Conservation (phyloP, 129 eudicot genomes). For the Flaveria trinervia region DNA sequence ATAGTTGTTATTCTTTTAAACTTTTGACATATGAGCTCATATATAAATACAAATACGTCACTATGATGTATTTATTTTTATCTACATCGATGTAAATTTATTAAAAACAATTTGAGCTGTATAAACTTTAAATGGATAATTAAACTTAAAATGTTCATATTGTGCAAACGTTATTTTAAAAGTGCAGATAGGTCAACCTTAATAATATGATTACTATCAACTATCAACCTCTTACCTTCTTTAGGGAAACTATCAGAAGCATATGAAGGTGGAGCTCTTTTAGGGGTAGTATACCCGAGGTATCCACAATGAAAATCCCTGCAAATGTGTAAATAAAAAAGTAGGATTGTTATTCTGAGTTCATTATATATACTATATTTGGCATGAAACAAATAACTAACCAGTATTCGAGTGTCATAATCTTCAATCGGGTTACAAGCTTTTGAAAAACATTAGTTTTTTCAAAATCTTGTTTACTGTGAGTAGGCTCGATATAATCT, state of each 20-base stretch:
- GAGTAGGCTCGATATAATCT: constrained; percentile 59
- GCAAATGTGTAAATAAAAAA: constrained; percentile 6
- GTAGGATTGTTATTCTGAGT: background rate
- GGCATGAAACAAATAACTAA: constrained; percentile 27
- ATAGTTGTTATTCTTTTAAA: too few relatives aligned
- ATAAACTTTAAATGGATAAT: background rate
- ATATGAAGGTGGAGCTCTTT: constrained; percentile 33
- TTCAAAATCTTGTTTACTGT: constrained; percentile 73
- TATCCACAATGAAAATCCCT: constrained; percentile 85
- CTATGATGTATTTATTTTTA: too few relatives aligned
- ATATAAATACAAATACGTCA: too few relatives aligned
- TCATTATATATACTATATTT: background rate
- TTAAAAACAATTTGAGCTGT: background rate
- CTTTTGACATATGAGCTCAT: too few relatives aligned
- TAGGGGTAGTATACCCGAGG: constrained; percentile 55
- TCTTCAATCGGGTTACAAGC: constrained; percentile 57
- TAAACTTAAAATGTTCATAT: background rate
- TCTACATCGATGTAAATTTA: too few relatives aligned
- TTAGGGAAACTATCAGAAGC: constrained; percentile 34
- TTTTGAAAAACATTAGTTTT: constrained; percentile 61
- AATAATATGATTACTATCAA: background rate
- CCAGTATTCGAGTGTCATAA: constrained; percentile 67
- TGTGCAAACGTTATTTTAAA: background rate
- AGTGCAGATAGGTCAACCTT: background rate
- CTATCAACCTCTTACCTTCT: constrained; percentile 19